Evolutionary conservation across 1,284 basidiomycete species (phyloP), one percentile per base, ranked within the genome.

Genomic region (Cystobasidium sp.): DNA sequence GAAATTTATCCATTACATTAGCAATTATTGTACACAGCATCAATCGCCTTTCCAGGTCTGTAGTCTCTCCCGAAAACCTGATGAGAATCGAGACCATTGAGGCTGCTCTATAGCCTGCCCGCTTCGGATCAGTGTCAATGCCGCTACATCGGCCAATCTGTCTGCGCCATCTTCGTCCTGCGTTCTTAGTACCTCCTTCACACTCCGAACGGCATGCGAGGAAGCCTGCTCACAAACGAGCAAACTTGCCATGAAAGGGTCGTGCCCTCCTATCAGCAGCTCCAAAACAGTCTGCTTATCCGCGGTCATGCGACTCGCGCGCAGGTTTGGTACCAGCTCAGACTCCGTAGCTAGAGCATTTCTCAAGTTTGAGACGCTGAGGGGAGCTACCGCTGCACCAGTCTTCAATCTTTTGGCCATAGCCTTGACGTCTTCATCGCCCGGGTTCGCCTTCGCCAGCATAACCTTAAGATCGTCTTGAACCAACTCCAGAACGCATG

Each of bases 91-190:
- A 22, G 44, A 6, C 9, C 16, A 46, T 46, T 16, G 24, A 39
- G n/a, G 16, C 46, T 24, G 43, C 43, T 24, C 31, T 46, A 24
- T 20, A 4, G 39, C 56, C 10, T 41, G 56, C 31, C 56, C 56
- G 12, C 12, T 41, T 41, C 56, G 39, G 5, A 58, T 39, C 4
- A 58, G 5, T 5, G 43, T 18, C 43, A 63, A 24, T 20, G 61
- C 61, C 20, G n/a, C 44, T n/a, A 63, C 20, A 47, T 63, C 61
- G 6, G 61, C 61, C 44, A 63, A 47, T 8, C 16, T 46, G n/a
- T n/a, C n/a, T n/a, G n/a, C n/a, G n/a, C n/a, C n/a, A 63, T 63
- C 61, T 6, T 46, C 24, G 3, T 63, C n/a, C 31, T 63, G 61
- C 6, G 18, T 18, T n/a, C 18, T 10, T 39, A 18, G 9, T 41